Evolutionary conservation across 2,329 filamentous ascomycete genomes (phyloP), one percentile per base, ranked within the genome.

Genomic region (Cytospora piceae): DNA sequence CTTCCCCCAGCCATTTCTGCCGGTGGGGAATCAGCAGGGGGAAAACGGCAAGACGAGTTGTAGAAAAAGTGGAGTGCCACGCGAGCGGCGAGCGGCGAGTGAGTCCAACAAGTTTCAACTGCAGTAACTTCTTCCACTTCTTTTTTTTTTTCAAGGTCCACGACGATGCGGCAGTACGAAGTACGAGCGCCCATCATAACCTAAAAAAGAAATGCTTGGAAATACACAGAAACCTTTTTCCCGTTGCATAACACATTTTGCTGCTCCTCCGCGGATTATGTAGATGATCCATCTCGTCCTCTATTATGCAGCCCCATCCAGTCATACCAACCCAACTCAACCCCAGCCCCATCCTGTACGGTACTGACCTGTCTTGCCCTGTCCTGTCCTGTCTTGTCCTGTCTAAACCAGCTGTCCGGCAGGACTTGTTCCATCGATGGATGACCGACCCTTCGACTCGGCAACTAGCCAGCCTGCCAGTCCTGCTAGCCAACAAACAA

Each of bases 11-110:
- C 57, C 53, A 29, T 56, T 42, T 42, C 54, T 37, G 58, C 59
- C 56, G 49, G 53, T 34, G 59, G 54, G 34, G 60, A 52, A 54
- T 27, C 58, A 53, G 52, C 63, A 58, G 34, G 61, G 51, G 61
- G 42, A 58, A 56, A 57, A 22, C 51, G 54, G 61, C 61, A 32
- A 22, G 27, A 32, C 24, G n/a, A 29, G 11, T 7, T 7, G 49
- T 24, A 14, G 22, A 17, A 24, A 32, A 51, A 27, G 62, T 67
- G 66, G 66, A 65, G 63, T 60, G 63, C 58, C 66, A 67, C 58
- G 63, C 66, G 66, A 67, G 58, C 52, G 46, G 27, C 42, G 31
- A n/a, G 39, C 52, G 57, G 24, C 61, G 27, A 53, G 42, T 22
- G 57, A 57, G 46, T 49, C 46, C 46, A 24, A 49, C 46, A 49